phyloP scores from a whole-genome alignment of 2,329 filamentous ascomycete genomes.

The Samsoniella hepiali region DNA sequence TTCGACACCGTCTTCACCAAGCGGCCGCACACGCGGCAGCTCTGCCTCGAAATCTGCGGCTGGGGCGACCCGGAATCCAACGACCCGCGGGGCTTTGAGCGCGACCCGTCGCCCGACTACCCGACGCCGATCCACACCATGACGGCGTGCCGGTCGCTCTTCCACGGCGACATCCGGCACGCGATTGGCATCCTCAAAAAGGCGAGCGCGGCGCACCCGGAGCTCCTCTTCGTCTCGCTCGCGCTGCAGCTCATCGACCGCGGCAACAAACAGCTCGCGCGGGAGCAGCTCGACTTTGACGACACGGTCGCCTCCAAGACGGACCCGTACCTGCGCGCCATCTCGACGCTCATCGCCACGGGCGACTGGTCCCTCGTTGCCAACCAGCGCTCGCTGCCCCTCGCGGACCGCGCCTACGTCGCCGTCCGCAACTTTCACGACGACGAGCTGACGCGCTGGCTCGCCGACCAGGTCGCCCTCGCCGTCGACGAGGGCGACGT shows the following conservation, averaged over 20 bases:
- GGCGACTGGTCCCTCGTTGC: slow-evolving; percentile 74
- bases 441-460: slow-evolving; percentile 61
- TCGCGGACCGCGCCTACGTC: slow-evolving; percentile 71
- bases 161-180: slow-evolving; percentile 65
- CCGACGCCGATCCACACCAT: slow-evolving; percentile 63
- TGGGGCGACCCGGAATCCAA: slow-evolving; percentile 60
- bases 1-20: slow-evolving; percentile 63
- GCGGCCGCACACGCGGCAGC: slow-evolving; percentile 66
- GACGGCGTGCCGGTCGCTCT: slow-evolving; percentile 72
- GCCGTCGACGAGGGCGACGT: slow-evolving; percentile 66
- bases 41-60: slow-evolving; percentile 71
- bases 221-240: slow-evolving; percentile 66
- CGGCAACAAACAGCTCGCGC: slow-evolving; percentile 42
- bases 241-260: slow-evolving; percentile 62
- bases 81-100: slow-evolving; percentile 42
- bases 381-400: slow-evolving; percentile 67
- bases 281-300: slow-evolving; percentile 56
- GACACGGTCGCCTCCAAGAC: slow-evolving; percentile 59
- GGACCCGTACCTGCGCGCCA: slow-evolving; percentile 75
- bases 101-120: slow-evolving; percentile 41
- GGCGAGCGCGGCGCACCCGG: slow-evolving; percentile 59
- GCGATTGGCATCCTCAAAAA: slow-evolving; percentile 68
- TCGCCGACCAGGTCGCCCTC: slow-evolving; percentile 60
- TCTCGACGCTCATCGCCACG: slow-evolving; percentile 73
- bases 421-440: slow-evolving; percentile 66